A percentile compares a stretch with the other conserved stretches of the same genome.
Evolutionary conservation across 371 early-diverging fungal species (phyloP).

Genomic region (Sporodiniella umbellata): DNA sequence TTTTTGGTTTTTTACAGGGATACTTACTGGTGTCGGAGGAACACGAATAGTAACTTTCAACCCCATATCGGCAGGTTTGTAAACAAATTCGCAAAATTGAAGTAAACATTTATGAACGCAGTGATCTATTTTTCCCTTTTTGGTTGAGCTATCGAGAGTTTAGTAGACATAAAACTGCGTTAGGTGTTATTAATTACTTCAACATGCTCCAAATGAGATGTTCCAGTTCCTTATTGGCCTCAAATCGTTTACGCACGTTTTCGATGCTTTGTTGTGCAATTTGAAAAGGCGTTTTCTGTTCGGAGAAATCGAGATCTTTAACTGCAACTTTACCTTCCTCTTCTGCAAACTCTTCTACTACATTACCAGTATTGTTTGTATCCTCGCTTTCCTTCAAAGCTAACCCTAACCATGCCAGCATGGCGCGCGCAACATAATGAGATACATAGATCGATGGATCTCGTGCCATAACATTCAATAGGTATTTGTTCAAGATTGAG

Average conservation of each 20-base stretch:
- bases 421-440: conserved; percentile 46
- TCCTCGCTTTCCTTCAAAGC: conserved; percentile 40
- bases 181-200: conserved; percentile 24
- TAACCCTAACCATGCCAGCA: conserved; percentile 52
- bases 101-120: conserved; percentile 53
- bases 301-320: conserved; percentile 25
- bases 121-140: conserved; percentile 45
- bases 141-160: conserved; percentile 28
- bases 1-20: too few relatives aligned
- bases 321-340: conserved; percentile 41
- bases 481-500: conserved; percentile 42
- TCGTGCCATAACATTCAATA: conserved; percentile 50
- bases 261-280: conserved; percentile 33
- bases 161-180: neutral
- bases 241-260: conserved; percentile 34
- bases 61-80: conserved; percentile 55
- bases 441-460: conserved; percentile 59
- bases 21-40: conserved; percentile 16
- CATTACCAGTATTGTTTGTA: neutral
- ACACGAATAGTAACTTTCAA: conserved; percentile 52
- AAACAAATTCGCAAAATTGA: conserved; percentile 58
- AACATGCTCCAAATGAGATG: conserved; percentile 38
- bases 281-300: conserved; percentile 26
- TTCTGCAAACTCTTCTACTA: conserved; percentile 46
- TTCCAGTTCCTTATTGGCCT: conserved; percentile 31